Conservation (phyloP, 1,284 basidiomycete genomes). For the Porodaedalea pini region DNA sequence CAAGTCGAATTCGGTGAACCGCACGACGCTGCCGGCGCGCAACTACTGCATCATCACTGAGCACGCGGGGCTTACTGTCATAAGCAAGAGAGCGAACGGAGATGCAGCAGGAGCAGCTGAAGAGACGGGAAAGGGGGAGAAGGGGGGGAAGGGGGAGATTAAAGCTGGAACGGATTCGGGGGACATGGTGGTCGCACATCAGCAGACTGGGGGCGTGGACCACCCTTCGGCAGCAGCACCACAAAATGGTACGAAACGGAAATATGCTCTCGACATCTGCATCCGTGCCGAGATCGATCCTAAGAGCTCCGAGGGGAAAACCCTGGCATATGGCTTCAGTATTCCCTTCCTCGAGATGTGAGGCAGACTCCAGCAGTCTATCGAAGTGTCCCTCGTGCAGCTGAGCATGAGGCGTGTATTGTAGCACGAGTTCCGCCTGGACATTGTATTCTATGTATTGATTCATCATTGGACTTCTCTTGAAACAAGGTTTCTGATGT, state of each 20-base stretch:
- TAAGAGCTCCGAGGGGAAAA: conserved; percentile 25
- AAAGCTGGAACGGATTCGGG: conserved; percentile 2
- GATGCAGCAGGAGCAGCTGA: not conserved
- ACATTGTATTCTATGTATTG: conserved; percentile 1
- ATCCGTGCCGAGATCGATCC: conserved; percentile 26
- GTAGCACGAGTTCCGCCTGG: not conserved
- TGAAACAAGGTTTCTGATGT: not conserved
- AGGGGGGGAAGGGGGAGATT: not conserved
- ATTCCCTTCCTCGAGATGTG: conserved; percentile 25
- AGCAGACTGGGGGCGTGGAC: conserved; percentile 22
- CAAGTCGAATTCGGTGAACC: conserved; percentile 20
- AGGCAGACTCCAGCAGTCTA: not conserved
- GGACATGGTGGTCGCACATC: conserved; percentile 24
- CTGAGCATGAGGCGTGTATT: not conserved
- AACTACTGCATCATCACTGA: conserved; percentile 28
- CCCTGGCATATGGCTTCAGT: conserved; percentile 26
- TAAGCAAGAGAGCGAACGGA: not conserved
- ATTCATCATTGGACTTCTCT: not conserved
- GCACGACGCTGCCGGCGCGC: conserved; percentile 21
- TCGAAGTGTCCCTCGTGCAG: too few species aligned
- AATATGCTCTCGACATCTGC: conserved; percentile 24
- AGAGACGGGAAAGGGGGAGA: not conserved
- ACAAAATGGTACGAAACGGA: conserved; percentile 23
- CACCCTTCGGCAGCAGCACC: conserved; percentile 25
- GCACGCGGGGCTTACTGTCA: conserved; percentile 22